Evolutionary conservation across 352 stramenopile genomes (phyloP).

Genomic region (Peronospora belbahrii): DNA sequence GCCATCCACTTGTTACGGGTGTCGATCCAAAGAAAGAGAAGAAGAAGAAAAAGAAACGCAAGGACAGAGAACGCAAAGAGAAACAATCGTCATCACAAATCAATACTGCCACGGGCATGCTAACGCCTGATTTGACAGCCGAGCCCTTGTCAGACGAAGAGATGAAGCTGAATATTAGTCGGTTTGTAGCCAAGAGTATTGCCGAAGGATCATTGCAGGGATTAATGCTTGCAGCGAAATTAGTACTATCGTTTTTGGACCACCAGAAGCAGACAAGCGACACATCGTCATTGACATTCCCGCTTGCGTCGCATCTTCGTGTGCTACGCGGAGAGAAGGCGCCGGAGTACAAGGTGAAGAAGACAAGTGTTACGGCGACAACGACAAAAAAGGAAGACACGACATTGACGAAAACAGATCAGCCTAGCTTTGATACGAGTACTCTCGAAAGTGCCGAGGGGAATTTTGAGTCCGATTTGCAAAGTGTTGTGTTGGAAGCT

Average conservation of each 20-base stretch:
- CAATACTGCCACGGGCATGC: constrained; percentile 40
- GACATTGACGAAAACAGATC: constrained; percentile 28
- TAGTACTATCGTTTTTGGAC: constrained; percentile 49
- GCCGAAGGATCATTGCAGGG: constrained; percentile 69
- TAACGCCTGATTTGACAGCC: constrained; percentile 58
- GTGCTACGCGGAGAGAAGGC: constrained; percentile 65
- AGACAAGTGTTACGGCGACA: not conserved
- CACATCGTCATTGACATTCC: constrained; percentile 25
- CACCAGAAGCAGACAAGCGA: constrained; percentile 13
- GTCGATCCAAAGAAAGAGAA: constrained; percentile 75
- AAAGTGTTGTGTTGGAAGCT: constrained; percentile 20
- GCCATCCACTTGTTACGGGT: constrained; percentile 73
- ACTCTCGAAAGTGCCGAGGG: constrained; percentile 13
- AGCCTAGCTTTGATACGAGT: constrained; percentile 19
- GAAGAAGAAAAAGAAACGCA: constrained; percentile 80
- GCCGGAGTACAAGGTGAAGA: constrained; percentile 34
- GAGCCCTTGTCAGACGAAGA: constrained; percentile 46
- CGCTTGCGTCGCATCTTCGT: constrained; percentile 58
- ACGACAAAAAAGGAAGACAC: constrained; percentile 24
- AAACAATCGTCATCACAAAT: constrained; percentile 39
- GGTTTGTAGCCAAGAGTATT: constrained; percentile 71
- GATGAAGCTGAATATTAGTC: constrained; percentile 53
- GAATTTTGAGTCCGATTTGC: constrained; percentile 30
- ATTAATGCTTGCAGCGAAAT: constrained; percentile 62
- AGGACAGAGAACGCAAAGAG: constrained; percentile 74